Percentiles rank a stretch among this genome's conserved stretches.
Evolutionary conservation across 441 rosid genomes (phyloP).

Genomic region (Biscutella auriculata): DNA sequence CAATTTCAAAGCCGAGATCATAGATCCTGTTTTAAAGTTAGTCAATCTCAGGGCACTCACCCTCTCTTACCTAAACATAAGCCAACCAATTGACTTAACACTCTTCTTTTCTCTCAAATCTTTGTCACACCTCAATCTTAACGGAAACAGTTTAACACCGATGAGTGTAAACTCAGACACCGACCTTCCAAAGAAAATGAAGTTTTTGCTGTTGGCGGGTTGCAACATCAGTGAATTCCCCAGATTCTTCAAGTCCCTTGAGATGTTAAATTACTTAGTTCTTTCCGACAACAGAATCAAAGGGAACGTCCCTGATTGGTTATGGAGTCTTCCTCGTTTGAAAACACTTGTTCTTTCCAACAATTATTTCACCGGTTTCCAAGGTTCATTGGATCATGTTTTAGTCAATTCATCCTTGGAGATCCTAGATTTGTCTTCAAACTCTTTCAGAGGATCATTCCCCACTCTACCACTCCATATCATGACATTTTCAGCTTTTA

Average conservation of each 20-base stretch:
- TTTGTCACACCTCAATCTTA: background rate
- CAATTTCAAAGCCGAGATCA: slow-evolving; percentile 3
- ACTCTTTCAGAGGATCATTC: background rate
- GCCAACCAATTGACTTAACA: background rate
- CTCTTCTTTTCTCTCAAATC: slow-evolving; percentile 1
- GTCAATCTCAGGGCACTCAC: background rate
- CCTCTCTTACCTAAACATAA: background rate
- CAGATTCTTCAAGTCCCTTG: background rate
- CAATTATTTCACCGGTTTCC: background rate
- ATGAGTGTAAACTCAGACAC: background rate
- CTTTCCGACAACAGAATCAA: background rate
- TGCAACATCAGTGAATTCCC: slow-evolving; percentile 8
- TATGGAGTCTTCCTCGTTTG: slow-evolving; percentile 2
- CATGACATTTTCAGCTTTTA: slow-evolving; percentile 20
- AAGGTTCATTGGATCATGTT: background rate
- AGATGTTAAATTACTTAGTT: background rate
- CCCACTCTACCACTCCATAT: background rate
- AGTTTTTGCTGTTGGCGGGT: background rate
- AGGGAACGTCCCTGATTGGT: slow-evolving; percentile 15
- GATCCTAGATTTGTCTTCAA: background rate
- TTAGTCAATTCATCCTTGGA: background rate
- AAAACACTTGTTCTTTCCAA: background rate
- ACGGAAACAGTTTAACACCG: background rate
- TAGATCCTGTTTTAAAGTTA: background rate
- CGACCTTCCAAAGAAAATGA: background rate